phyloP scores from a whole-genome alignment of 2,329 filamentous ascomycete genomes.

The Alternaria triticina region DNA sequence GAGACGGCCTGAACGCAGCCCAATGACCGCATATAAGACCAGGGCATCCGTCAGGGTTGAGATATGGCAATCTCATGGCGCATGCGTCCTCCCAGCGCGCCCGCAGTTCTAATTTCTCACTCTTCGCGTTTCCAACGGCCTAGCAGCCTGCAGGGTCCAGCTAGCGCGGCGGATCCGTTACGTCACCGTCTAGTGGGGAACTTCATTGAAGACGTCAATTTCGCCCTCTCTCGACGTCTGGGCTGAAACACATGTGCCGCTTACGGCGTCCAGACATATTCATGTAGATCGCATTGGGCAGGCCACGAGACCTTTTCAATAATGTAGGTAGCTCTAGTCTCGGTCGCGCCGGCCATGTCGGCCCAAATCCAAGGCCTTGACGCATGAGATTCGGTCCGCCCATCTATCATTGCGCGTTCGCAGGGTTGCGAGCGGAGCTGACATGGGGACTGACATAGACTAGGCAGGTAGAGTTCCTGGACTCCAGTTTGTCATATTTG shows the following conservation, averaged over 20 bases:
- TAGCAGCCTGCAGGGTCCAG: slow-evolving; percentile 20
- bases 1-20: background rate
- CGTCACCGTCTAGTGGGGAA: slow-evolving; percentile 24
- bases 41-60: background rate
- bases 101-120: slow-evolving; percentile 3
- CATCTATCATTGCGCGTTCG: background rate
- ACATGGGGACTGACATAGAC: background rate
- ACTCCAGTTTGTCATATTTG: background rate
- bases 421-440: background rate
- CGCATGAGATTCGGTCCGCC: background rate
- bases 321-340: slow-evolving; percentile 1
- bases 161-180: slow-evolving; percentile 19
- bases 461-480: background rate
- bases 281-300: slow-evolving; percentile 18
- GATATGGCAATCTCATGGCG: slow-evolving; percentile 1
- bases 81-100: slow-evolving; percentile 7
- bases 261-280: slow-evolving; percentile 15
- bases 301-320: slow-evolving; percentile 25
- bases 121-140: slow-evolving; percentile 14
- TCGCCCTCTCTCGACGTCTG: slow-evolving; percentile 2
- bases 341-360: background rate
- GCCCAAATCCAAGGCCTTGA: background rate
- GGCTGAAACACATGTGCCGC: slow-evolving; percentile 30
- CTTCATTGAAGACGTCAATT: slow-evolving; percentile 13
- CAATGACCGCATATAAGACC: slow-evolving; percentile 6